Conservation (phyloP, 352 stramenopile genomes). For the Elongisporangium prolatum region DNA sequence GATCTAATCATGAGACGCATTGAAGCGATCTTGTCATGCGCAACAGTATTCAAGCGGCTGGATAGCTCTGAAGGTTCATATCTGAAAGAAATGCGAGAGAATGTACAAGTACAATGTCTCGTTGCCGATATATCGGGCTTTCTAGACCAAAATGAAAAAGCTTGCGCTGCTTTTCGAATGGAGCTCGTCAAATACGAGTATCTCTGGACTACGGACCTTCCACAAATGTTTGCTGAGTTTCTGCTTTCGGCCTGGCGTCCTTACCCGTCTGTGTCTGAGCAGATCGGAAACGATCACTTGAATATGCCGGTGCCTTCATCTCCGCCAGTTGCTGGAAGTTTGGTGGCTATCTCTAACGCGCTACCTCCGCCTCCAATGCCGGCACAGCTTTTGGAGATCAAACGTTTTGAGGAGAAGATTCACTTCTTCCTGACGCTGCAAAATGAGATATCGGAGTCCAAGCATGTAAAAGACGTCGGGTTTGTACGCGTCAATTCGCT, state of each 20-base stretch:
- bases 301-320: background rate
- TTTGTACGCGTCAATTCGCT: conserved; percentile 92
- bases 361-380: conserved; percentile 49
- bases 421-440: conserved; percentile 84
- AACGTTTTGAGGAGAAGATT: conserved; percentile 89
- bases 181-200: conserved; percentile 91
- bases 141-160: conserved; percentile 73
- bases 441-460: conserved; percentile 88
- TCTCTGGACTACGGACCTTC: conserved; percentile 88
- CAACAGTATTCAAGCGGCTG: conserved; percentile 78
- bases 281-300: background rate
- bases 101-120: conserved; percentile 67
- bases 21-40: conserved; percentile 60
- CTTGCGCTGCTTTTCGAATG: conserved; percentile 47
- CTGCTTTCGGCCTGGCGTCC: conserved; percentile 58
- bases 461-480: conserved; percentile 81
- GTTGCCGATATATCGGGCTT: conserved; percentile 80
- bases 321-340: background rate
- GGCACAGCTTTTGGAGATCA: conserved; percentile 69
- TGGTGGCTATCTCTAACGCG: background rate
- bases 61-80: conserved; percentile 87
- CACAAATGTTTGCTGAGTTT: conserved; percentile 87
- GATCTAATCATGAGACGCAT: conserved; percentile 63
- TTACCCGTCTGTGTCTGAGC: conserved; percentile 11
- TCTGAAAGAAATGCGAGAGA: conserved; percentile 86